Base-by-base conservation (phyloP, 2,329 filamentous ascomycete species). In the Helotiales sp. region DNA sequence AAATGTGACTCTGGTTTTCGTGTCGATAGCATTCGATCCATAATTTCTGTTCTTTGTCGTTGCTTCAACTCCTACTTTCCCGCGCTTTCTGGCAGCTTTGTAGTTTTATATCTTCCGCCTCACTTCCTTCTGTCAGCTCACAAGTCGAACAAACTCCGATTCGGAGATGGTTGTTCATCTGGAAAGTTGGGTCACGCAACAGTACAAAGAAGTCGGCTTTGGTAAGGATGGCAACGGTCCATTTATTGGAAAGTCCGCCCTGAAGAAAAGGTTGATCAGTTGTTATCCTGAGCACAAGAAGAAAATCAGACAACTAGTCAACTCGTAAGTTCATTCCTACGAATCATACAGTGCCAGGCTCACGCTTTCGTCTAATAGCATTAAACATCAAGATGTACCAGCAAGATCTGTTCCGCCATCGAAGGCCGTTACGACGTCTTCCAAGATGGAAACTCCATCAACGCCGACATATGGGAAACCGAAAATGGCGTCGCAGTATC, bases 141-240 rank as follows among this genome's bases (percentile, higher is more conserved):
- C 30, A 37, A 50, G 20, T 40, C 22, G 17, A 37, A 59, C 10
- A 61, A 47, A 32, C 49, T 55, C 6, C 32, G 55, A 55, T 57
- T 30, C n/a, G 58, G 28, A 13, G 17, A 66, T 66, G 64, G 22
- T 52, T 34, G 58, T 62, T 66, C 58, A 66, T 55, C 58, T 68
- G 24, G 62, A 68, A 63, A 58, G 28, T 45, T 68, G 66, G 66
- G 66, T 68, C 24, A 59, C 50, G 28, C 57, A 65, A 30, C 62
- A 68, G 34, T 68, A 62, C 30, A 62, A 63, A 45, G 66, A 68
- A 61, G 59, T 68, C 28, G 66, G 66, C 6, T 68, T 68, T 54
- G 66, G 62, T 37, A 52, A 52, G 40, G 45, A 34, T 34, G 62
- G 66, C 57, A 28, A 47, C 11, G 62, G 63, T 62, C 66, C 66